A percentile compares a stretch with the other conserved stretches of the same genome.
phyloP scores from a whole-genome alignment of 2,329 filamentous ascomycete species.

The Didymella arachidicola region DNA sequence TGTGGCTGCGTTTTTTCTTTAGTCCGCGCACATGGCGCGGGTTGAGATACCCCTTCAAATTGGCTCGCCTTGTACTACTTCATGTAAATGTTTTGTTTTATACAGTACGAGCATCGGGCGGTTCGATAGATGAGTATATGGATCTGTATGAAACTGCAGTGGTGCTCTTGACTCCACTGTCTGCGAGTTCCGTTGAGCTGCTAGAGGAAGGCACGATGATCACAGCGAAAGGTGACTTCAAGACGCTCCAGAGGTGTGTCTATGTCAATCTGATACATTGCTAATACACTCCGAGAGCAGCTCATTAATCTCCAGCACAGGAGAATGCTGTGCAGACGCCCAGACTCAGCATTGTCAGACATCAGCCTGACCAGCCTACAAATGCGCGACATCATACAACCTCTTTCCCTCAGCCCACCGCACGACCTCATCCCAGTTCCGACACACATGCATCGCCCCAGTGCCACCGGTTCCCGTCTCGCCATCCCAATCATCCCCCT shows the following conservation, averaged over 20 bases:
- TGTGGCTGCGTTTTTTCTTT: slow-evolving; percentile 18
- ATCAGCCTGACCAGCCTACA: background rate
- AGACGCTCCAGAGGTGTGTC: too few species aligned
- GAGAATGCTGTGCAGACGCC: background rate
- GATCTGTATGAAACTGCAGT: slow-evolving; percentile 28
- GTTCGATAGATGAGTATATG: slow-evolving; percentile 34
- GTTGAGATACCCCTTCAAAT: slow-evolving; percentile 27
- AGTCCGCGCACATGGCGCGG: slow-evolving; percentile 17
- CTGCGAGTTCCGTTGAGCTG: background rate
- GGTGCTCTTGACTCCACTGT: background rate
- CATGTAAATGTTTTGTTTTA: slow-evolving; percentile 22
- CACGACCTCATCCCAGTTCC: slow-evolving; percentile 28
- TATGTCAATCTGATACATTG: too few species aligned
- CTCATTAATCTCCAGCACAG: too few species aligned
- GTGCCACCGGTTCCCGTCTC: slow-evolving; percentile 29
- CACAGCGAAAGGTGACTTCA: background rate
- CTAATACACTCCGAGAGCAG: too few species aligned
- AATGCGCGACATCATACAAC: slow-evolving; percentile 17
- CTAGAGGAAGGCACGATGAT: background rate
- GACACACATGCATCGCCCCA: slow-evolving; percentile 30
- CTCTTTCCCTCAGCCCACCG: slow-evolving; percentile 19
- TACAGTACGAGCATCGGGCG: slow-evolving; percentile 21
- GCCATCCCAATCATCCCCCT: slow-evolving; percentile 9
- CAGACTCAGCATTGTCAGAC: too few species aligned
- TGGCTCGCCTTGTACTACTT: slow-evolving; percentile 22